These are phyloP conservation scores for Eucalyptus curtisii DNA, from an alignment of 345 rosid species.

Conservation along the genomic window DNA sequence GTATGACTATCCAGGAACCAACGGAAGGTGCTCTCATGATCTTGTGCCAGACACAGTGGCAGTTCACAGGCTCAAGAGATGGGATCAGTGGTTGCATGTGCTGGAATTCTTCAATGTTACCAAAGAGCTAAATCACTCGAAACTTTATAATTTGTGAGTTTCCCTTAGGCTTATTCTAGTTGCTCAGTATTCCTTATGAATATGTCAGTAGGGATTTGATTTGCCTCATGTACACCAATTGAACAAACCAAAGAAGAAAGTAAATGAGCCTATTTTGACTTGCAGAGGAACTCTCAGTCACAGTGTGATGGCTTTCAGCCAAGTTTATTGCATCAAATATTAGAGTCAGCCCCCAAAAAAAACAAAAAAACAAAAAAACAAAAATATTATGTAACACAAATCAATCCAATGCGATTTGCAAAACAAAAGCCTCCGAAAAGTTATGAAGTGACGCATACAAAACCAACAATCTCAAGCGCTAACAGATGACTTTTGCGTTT, in stretches of 20 bases:
- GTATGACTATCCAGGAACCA: slow-evolving; percentile 32
- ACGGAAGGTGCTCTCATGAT: slow-evolving; percentile 23
- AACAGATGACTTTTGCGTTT: slow-evolving; percentile 4
- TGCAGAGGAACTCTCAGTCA: background rate
- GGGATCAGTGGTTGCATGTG: slow-evolving; percentile 25
- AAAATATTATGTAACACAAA: background rate
- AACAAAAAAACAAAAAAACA: background rate
- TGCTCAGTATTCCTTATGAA: background rate
- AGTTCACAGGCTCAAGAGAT: slow-evolving; percentile 22
- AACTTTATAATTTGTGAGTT: background rate
- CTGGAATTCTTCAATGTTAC: slow-evolving; percentile 28
- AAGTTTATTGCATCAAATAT: background rate
- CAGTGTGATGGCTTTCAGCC: background rate
- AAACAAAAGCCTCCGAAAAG: background rate
- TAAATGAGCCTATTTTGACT: background rate
- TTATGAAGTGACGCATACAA: background rate
- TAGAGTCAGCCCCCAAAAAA: background rate
- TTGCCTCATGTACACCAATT: background rate
- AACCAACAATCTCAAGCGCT: background rate
- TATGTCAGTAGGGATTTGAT: background rate
- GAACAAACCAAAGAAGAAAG: background rate
- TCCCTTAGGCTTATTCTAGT: background rate
- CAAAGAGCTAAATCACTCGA: background rate
- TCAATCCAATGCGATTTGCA: background rate
- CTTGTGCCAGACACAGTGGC: slow-evolving; percentile 20